Evolutionary conservation across 2,329 filamentous ascomycete genomes (phyloP).

Genomic region (Gyromitra esculenta): DNA sequence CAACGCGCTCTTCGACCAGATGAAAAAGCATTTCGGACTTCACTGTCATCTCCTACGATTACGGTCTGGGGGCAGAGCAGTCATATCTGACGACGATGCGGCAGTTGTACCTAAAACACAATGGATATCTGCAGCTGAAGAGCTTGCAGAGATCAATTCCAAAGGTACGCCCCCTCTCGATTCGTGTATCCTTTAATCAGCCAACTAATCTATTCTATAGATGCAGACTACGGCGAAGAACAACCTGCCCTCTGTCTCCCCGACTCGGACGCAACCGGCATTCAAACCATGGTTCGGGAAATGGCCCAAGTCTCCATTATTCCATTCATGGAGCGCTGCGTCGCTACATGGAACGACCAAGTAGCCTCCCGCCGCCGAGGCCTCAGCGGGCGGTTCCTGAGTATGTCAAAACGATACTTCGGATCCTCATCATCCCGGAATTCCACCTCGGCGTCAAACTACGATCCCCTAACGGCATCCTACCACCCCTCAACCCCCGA

Average conservation of each 20-base stretch:
- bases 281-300: slow-evolving; percentile 89
- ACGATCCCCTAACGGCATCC: slow-evolving; percentile 79
- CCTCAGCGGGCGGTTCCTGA: slow-evolving; percentile 92
- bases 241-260: slow-evolving; percentile 82
- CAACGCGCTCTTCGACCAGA: slow-evolving; percentile 91
- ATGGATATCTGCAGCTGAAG: slow-evolving; percentile 89
- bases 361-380: slow-evolving; percentile 89
- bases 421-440: slow-evolving; percentile 71
- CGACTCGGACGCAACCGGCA: slow-evolving; percentile 88
- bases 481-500: slow-evolving; percentile 86
- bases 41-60: slow-evolving; percentile 92
- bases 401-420: slow-evolving; percentile 89
- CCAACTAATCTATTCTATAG: slow-evolving; percentile 14
- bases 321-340: slow-evolving; percentile 92
- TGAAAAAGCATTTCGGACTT: slow-evolving; percentile 97
- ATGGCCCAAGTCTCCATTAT: slow-evolving; percentile 95
- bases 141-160: slow-evolving; percentile 76
- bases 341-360: slow-evolving; percentile 96
- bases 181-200: neutral
- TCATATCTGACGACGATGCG: slow-evolving; percentile 90
- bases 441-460: slow-evolving; percentile 73
- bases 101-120: slow-evolving; percentile 81
- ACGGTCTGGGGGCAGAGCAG: slow-evolving; percentile 82
- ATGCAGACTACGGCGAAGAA: slow-evolving; percentile 67
- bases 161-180: slow-evolving; percentile 63